Evolutionary conservation across 139 green algal species (phyloP).

Genomic region (Coccomyxa sp.): DNA sequence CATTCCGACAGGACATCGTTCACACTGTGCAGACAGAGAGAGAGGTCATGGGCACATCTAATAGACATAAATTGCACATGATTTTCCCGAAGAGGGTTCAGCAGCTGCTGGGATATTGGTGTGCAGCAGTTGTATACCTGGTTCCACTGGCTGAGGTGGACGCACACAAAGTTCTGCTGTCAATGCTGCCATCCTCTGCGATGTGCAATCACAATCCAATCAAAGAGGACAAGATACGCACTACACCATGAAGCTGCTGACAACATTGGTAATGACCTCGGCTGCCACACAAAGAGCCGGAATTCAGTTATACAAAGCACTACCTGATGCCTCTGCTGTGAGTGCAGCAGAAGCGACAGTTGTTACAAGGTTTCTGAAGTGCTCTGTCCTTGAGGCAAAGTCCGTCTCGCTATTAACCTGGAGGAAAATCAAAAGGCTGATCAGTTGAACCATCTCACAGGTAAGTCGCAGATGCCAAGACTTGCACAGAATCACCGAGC

Average conservation of each 20-base stretch:
- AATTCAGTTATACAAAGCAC: no score
- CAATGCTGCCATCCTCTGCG: not conserved
- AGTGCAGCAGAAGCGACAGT: conserved; percentile 31
- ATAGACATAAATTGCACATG: not conserved
- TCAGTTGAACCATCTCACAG: not conserved
- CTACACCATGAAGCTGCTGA: no score
- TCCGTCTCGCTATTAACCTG: conserved; percentile 97
- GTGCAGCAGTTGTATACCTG: not conserved
- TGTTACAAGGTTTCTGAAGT: conserved; percentile 70
- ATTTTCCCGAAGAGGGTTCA: not conserved
- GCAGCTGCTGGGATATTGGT: not conserved
- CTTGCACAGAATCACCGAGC: not conserved
- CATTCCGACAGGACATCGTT: conserved; percentile 51
- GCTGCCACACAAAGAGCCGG: no score
- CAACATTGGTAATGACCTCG: no score
- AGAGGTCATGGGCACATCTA: not conserved
- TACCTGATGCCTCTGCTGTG: not conserved
- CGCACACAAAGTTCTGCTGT: not conserved
- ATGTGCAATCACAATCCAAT: not conserved
- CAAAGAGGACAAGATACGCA: no score
- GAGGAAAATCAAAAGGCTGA: conserved; percentile 9
- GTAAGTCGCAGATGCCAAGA: not conserved
- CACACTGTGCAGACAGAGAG: conserved; percentile 21
- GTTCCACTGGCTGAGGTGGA: not conserved
- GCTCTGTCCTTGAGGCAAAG: conserved; percentile 82